Evolutionary conservation across 129 eudicot genomes (phyloP).

Genomic region (Saussurea involucrata): DNA sequence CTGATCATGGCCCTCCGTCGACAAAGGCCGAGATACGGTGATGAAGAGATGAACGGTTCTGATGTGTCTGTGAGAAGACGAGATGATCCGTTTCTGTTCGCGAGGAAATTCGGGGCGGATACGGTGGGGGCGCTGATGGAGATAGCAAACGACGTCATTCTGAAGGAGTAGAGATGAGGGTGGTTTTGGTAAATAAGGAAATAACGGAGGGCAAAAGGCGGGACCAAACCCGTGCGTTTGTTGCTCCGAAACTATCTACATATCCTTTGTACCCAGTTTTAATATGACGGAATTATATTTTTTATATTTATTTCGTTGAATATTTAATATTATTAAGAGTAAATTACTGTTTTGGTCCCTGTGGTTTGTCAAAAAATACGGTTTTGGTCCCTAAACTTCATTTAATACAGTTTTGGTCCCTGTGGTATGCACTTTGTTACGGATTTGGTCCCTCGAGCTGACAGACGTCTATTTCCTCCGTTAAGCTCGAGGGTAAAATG

Average conservation of each 20-base stretch:
- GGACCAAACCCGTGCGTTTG: slow-evolving; percentile 57
- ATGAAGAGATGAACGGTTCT: slow-evolving; percentile 47
- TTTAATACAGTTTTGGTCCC: too few species aligned
- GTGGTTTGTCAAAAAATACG: too few species aligned
- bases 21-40: slow-evolving; percentile 67
- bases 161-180: slow-evolving; percentile 35
- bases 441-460: too few species aligned
- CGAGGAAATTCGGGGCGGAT: slow-evolving; percentile 67
- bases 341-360: too few species aligned
- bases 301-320: too few species aligned
- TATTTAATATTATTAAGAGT: too few species aligned
- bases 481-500: too few species aligned
- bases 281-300: neutral
- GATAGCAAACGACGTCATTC: slow-evolving; percentile 53
- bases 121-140: slow-evolving; percentile 43
- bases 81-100: slow-evolving; percentile 71
- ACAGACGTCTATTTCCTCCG: too few species aligned
- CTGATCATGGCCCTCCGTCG: slow-evolving; percentile 44
- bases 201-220: slow-evolving; percentile 25
- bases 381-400: too few species aligned
- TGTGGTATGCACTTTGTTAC: too few species aligned
- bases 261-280: neutral
- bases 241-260: neutral
- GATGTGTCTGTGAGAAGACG: slow-evolving; percentile 31
- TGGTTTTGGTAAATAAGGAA: neutral